Base-by-base conservation (phyloP, 192 early-diverging fungal species). In the Irineochytrium annulatum region DNA sequence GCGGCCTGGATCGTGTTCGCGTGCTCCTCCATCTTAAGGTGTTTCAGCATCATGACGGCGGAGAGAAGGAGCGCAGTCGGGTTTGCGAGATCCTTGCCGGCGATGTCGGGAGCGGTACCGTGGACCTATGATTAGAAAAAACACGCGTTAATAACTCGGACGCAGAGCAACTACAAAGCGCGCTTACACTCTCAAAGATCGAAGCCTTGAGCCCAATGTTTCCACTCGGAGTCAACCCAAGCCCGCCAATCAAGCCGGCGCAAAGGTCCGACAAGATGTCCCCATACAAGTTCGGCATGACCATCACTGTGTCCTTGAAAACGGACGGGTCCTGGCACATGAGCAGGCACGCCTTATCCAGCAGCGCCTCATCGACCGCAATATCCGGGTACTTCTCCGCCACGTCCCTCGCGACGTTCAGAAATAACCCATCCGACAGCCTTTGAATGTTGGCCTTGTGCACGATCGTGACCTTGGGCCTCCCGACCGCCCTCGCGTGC, bases 221-320 rank as follows among this genome's bases (percentile, higher is more conserved):
- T 48, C 96, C 96, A 34, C 91, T 93, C 37, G 96, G 96, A 8
- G 96, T 98, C 67, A 98, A 79, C 33, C 96, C 96, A 53, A 98
- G 86, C 48, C 96, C 96, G 61, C 96, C 96, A 67, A 98, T 98
- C 45, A 98, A 82, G 59, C 96, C 96, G 58, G 96, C 96, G 60
- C 93, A 87, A 82, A 98, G 88, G 71, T 98, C 96, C 22, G 89
- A 91, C n/a, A 98, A 80, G 81, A 98, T 98, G 75, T 98, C 96
- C 65, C 96, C 96, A 64, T 99, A 99, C 68, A 99, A 82, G 87
- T 99, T 99, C 52, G 96, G 96, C 94, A 99, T 97, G 68, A 96
- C 96, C 93, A 99, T 95, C 70, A 99, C 96, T 22, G 91, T 93
- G 68, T 91, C 79, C 35, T 83, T 84, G 64, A 85, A 99, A 57